These are phyloP conservation scores for Panaeolus cyanescens DNA, from an alignment of 768 basidiomycete genomes.

Conservation along the genomic window DNA sequence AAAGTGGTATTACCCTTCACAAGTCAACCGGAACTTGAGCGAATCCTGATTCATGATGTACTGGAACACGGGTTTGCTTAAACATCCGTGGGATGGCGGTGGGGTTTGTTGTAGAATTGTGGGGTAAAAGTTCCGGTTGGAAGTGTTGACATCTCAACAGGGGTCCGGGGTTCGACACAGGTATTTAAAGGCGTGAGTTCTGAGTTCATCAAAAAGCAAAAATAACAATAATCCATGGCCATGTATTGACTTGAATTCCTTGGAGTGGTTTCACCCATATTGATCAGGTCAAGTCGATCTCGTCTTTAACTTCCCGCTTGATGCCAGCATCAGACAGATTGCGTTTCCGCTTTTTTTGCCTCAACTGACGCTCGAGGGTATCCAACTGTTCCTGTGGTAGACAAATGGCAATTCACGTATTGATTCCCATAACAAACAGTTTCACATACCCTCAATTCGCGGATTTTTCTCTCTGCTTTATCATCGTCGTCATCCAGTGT, in stretches of 20 bases:
- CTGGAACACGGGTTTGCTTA: neutral
- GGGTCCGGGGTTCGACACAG: no score
- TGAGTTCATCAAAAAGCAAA: neutral
- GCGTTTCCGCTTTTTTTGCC: neutral
- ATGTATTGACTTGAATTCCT: no score
- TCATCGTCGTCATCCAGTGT: neutral
- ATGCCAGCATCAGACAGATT: neutral
- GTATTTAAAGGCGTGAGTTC: no score
- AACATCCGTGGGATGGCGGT: neutral
- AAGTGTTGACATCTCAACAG: neutral
- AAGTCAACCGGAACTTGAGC: constrained; percentile 1
- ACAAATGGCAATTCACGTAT: no score
- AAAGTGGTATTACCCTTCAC: no score
- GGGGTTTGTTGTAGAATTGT: neutral
- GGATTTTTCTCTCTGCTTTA: neutral
- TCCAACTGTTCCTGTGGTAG: neutral
- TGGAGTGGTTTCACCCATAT: no score
- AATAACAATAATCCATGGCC: neutral
- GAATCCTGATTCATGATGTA: neutral
- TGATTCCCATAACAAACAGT: no score
- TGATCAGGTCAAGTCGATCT: no score
- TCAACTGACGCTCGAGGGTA: neutral
- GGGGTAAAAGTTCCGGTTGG: neutral
- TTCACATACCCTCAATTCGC: neutral
- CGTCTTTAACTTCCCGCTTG: neutral